Percentiles rank a stretch among this genome's conserved stretches.
Evolutionary conservation across 2,329 filamentous ascomycete genomes (phyloP).

Genomic region (Alternaria atra): DNA sequence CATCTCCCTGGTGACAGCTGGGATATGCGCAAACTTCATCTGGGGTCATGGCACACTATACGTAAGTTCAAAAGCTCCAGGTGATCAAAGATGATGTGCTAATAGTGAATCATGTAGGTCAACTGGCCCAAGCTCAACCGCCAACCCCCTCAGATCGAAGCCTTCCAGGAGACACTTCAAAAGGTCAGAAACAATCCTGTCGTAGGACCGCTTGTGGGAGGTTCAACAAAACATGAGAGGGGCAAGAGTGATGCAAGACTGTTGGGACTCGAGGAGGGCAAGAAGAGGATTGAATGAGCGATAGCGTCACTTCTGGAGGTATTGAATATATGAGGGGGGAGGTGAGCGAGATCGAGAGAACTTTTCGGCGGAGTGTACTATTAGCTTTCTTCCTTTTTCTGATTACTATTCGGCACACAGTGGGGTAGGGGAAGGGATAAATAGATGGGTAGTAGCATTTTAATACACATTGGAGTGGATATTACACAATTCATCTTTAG

Average conservation of each 20-base stretch:
- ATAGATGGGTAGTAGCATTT: too few species aligned
- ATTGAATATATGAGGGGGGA: background rate
- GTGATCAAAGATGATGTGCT: too few species aligned
- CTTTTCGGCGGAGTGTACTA: background rate
- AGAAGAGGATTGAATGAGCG: slow-evolving; percentile 89
- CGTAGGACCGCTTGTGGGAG: slow-evolving; percentile 74
- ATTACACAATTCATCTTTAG: too few species aligned
- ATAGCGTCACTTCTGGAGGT: too few species aligned
- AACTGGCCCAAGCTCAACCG: slow-evolving; percentile 99
- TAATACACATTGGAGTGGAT: too few species aligned
- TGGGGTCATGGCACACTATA: slow-evolving; percentile 88
- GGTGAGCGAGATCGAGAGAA: background rate
- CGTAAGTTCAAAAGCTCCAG: slow-evolving; percentile 66
- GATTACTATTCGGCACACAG: too few species aligned
- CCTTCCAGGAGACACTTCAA: slow-evolving; percentile 84
- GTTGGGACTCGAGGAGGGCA: slow-evolving; percentile 91
- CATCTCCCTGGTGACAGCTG: slow-evolving; percentile 75
- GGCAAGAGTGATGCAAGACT: slow-evolving; percentile 84
- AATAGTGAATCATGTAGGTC: slow-evolving; percentile 65
- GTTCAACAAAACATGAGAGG: slow-evolving; percentile 70
- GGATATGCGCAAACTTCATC: slow-evolving; percentile 80
- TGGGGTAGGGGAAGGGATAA: too few species aligned
- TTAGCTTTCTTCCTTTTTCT: background rate
- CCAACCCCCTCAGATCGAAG: slow-evolving; percentile 83
- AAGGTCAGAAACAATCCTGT: slow-evolving; percentile 84